These are phyloP conservation scores for Calonectria pseudoreteaudii DNA, from an alignment of 2,329 filamentous ascomycete genomes.

Conservation along the genomic window DNA sequence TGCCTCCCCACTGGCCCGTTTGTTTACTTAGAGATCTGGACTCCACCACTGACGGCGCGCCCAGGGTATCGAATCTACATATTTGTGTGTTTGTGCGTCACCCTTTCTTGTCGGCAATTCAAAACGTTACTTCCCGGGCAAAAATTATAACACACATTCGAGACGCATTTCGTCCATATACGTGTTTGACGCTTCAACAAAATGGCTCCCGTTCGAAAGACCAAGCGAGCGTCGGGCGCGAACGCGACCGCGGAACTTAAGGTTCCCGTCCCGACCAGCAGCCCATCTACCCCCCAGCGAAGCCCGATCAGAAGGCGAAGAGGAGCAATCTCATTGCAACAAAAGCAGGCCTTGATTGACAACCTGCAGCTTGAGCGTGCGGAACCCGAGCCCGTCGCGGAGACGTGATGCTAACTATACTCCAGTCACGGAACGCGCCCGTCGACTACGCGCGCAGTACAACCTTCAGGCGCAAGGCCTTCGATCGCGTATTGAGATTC, in stretches of 20 bases:
- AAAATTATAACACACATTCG: not conserved
- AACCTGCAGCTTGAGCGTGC: constrained; percentile 90
- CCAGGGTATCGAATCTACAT: constrained; percentile 34
- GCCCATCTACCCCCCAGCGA: constrained; percentile 56
- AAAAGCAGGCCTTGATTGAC: constrained; percentile 90
- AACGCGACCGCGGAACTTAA: constrained; percentile 38
- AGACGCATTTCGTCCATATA: constrained; percentile 19
- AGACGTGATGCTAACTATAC: constrained; percentile 30
- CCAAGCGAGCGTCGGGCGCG: constrained; percentile 46
- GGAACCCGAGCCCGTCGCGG: constrained; percentile 44
- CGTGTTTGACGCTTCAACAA: constrained; percentile 34
- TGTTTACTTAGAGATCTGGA: constrained; percentile 43
- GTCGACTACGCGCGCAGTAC: constrained; percentile 90
- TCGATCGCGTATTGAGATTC: constrained; percentile 87
- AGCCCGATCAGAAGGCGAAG: constrained; percentile 74
- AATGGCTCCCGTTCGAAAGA: constrained; percentile 62
- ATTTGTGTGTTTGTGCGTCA: constrained; percentile 23
- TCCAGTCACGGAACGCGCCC: constrained; percentile 85
- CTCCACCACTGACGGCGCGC: constrained; percentile 39
- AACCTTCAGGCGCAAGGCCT: constrained; percentile 88
- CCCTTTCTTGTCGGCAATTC: not conserved
- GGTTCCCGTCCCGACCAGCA: constrained; percentile 39
- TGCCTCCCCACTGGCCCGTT: constrained; percentile 29
- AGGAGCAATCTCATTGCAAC: constrained; percentile 72
- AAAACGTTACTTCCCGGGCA: not conserved